Conservation (phyloP, 2,329 filamentous ascomycete genomes). For the Fusarium praegraminearum region DNA sequence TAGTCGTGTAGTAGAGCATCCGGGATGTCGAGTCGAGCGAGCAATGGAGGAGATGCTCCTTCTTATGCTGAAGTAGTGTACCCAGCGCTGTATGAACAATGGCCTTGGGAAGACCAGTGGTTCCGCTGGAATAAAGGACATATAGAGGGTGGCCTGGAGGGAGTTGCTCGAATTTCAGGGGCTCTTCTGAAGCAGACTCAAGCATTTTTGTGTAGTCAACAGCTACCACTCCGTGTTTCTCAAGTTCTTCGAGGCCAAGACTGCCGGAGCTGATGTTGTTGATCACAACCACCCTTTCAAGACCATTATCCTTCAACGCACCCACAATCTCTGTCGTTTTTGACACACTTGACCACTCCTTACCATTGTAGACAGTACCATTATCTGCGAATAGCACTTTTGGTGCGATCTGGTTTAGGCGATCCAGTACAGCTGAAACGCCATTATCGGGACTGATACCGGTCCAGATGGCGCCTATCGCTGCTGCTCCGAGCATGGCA, state of each 20-base stretch:
- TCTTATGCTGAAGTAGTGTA: conserved; percentile 95
- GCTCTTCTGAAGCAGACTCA: conserved; percentile 55
- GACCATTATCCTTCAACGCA: conserved; percentile 67
- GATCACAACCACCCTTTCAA: conserved; percentile 81
- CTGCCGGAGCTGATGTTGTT: conserved; percentile 67
- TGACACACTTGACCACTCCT: conserved; percentile 80
- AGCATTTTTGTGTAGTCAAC: conserved; percentile 62
- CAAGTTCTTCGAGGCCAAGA: conserved; percentile 58
- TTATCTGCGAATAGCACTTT: conserved; percentile 88
- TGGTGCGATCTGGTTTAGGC: conserved; percentile 86
- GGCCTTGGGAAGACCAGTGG: conserved; percentile 87
- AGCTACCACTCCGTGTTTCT: conserved; percentile 55
- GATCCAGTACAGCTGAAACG: conserved; percentile 89
- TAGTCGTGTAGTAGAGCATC: conserved; percentile 94
- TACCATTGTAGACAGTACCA: conserved; percentile 90
- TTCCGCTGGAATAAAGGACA: conserved; percentile 93
- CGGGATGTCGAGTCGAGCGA: conserved; percentile 79
- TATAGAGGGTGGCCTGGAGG: conserved; percentile 90
- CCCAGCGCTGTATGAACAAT: conserved; percentile 94
- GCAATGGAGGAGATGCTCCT: conserved; percentile 90
- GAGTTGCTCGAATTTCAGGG: conserved; percentile 78
- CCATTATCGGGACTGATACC: conserved; percentile 93
- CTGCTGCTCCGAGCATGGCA: conserved; percentile 85
- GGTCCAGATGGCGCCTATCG: conserved; percentile 91
- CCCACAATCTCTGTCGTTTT: conserved; percentile 84